Conservation (phyloP, 352 stramenopile species). For the Globisporangium apiculatum region DNA sequence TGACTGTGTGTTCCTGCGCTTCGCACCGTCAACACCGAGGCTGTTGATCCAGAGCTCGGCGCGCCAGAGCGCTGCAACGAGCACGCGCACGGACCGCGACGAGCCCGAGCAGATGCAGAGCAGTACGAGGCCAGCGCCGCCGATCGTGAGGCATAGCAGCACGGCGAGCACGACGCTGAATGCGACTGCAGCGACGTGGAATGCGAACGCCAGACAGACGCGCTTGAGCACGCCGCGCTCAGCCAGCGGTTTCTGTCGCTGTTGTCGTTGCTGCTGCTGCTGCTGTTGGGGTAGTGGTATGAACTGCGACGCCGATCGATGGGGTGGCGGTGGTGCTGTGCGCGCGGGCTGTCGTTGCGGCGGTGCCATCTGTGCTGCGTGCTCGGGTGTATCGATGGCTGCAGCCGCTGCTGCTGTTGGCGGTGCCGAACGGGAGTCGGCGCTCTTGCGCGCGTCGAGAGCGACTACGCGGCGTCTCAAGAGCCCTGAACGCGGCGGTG, state of each 20-base stretch:
- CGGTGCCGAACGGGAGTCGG: not conserved
- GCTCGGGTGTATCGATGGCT: not conserved
- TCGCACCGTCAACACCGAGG: conserved; percentile 14
- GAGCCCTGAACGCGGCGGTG: not conserved
- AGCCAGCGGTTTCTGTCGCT: not conserved
- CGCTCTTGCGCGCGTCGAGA: not conserved
- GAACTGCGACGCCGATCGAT: too few species aligned
- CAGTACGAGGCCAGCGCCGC: conserved; percentile 29
- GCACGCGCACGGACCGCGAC: conserved; percentile 26
- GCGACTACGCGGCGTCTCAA: not conserved
- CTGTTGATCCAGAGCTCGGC: conserved; percentile 47
- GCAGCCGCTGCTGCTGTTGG: not conserved
- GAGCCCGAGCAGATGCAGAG: conserved; percentile 34
- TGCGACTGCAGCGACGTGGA: conserved; percentile 43
- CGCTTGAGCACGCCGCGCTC: conserved; percentile 25
- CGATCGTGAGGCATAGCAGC: conserved; percentile 31
- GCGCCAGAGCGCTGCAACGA: conserved; percentile 52
- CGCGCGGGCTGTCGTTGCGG: not conserved
- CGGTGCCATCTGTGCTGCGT: not conserved
- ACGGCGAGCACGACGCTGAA: conserved; percentile 29
- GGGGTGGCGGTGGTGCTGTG: not conserved
- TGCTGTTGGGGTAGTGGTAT: too few species aligned
- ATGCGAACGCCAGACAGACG: conserved; percentile 34
- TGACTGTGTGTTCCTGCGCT: not conserved
- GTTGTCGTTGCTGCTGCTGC: not conserved